Evolutionary conservation across 2,329 filamentous ascomycete genomes (phyloP), one percentile per base, ranked within the genome.

Genomic region (Neurospora sp.): DNA sequence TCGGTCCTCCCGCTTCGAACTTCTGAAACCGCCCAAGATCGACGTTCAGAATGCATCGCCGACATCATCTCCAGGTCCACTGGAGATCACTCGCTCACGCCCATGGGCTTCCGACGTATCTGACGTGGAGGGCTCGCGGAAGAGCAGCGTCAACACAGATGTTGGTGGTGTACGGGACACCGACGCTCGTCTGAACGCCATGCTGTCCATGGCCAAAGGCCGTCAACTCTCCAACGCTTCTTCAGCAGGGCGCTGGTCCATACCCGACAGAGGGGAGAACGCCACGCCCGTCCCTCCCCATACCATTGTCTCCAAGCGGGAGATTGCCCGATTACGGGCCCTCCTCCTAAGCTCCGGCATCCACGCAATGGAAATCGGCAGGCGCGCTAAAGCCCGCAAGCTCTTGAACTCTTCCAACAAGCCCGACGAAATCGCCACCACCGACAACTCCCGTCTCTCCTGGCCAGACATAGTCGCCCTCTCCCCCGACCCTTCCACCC

Each of bases 291-390:
- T 66, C 13, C 52, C 52, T 62, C 52, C 52, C 28, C 80, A 78
- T 66, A 76, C 77, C n/a, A 78, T 78, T 11, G 79, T 91, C 38
- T 89, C 85, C 10, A 88, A 86, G 75, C 87, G 87, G n/a, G 95
- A 97, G 75, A 86, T 97, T 68, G 91, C 91, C 17, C 89, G 93
- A n/a, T 85, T 94, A 2, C 87, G 89, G 70, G 87, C 93, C 0
- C 84, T 96, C 9, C 87, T 97, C 52, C 83, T 97, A 28, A 91
- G 90, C 73, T 93, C 93, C 0, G 94, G 93, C n/a, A 90, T 97
- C 76, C 97, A 96, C 80, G 94, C 95, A 0, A 89, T 89, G 76
- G 92, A 96, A 76, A 92, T 97, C 69, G 84, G 85, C 38, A 86
- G 89, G 4, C 87, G 90, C 66, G 89, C 91, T 4, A 81, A 89